Base-by-base conservation (phyloP, 2,329 filamentous ascomycete genomes). In the Colletotrichum sp. region DNA sequence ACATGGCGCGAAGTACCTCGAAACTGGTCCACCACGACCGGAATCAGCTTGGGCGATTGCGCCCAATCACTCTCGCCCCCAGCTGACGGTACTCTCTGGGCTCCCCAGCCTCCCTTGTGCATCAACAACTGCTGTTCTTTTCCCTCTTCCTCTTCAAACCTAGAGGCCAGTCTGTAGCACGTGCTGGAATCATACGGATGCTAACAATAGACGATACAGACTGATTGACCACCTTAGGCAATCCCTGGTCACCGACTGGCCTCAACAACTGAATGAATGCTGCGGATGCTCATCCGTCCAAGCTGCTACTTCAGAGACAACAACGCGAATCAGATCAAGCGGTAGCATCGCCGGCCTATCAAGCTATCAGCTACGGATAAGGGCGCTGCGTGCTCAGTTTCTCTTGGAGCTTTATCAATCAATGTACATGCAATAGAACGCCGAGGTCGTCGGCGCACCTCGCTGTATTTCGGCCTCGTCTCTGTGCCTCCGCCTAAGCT, bases 1-100 rank as follows among this genome's bases (percentile, higher is more conserved):
- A 82, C 81, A 80, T 44, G 15, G 4, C 7, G 13, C 7, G 12
- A 79, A 32, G 81, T 82, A 81, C 72, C 79, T 26, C 21, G 5
- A 28, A 28, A 7, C 10, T 57, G 75, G 66, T 75, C 71, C 60
- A 70, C 71, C 72, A 26, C n/a, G 32, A 60, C 60, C 75, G 71
- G 72, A 71, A 67, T 70, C 66, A 71, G 49, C 67, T 66, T 75
- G 60, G 57, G 69, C 63, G 16, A 44, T 36, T 52, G 55, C 55
- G 32, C 68, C 67, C 71, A 78, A 77, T 78, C 71, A 75, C 74
- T 65, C 71, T 44, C 60, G 62, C 60, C 9, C 18, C 24, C 60
- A 49, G 74, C 65, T 65, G 36, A 69, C 44, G 64, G 64, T 69
- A 73, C 30, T 57, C 64, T 76, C 28, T 69, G 44, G 60, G 59